Evolutionary conservation across 2,329 filamentous ascomycete genomes (phyloP).

Genomic region (Sporothrix variecibatus): DNA sequence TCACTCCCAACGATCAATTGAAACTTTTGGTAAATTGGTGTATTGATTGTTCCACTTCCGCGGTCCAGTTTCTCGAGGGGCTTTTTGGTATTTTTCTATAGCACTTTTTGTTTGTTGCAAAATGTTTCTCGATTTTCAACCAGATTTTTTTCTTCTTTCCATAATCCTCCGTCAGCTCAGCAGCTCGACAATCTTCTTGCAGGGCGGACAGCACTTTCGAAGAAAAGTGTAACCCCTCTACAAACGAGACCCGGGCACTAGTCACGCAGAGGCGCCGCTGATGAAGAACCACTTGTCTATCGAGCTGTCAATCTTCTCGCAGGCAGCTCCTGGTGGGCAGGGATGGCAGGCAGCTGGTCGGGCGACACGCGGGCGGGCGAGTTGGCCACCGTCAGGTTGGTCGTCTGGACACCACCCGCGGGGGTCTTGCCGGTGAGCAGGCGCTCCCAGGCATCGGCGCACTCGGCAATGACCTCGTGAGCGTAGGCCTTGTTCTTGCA

Average conservation of each 20-base stretch:
- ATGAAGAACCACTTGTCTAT: constrained; percentile 99
- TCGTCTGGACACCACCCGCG: constrained; percentile 76
- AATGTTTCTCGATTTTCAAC: background rate
- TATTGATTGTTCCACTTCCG: background rate
- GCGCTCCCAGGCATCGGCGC: constrained; percentile 94
- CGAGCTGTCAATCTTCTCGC: constrained; percentile 91
- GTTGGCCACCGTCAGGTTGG: constrained; percentile 75
- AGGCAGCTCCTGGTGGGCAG: constrained; percentile 73
- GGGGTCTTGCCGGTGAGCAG: constrained; percentile 87
- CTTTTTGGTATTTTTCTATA: constrained; percentile 4
- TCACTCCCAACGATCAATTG: background rate
- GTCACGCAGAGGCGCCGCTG: constrained; percentile 84
- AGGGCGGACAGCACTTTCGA: background rate
- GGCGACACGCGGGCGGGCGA: constrained; percentile 72
- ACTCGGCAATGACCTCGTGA: constrained; percentile 93
- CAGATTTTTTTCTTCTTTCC: background rate
- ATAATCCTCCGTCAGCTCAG: background rate
- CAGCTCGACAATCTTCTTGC: background rate
- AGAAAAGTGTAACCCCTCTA: constrained; percentile 19
- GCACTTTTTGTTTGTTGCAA: background rate
- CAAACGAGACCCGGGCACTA: constrained; percentile 25
- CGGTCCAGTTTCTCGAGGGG: background rate
- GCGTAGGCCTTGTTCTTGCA: constrained; percentile 99
- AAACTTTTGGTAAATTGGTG: background rate
- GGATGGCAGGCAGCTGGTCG: constrained; percentile 73